phyloP scores from a whole-genome alignment of 331 rosid species.

The Erythrophleum ivorense region DNA sequence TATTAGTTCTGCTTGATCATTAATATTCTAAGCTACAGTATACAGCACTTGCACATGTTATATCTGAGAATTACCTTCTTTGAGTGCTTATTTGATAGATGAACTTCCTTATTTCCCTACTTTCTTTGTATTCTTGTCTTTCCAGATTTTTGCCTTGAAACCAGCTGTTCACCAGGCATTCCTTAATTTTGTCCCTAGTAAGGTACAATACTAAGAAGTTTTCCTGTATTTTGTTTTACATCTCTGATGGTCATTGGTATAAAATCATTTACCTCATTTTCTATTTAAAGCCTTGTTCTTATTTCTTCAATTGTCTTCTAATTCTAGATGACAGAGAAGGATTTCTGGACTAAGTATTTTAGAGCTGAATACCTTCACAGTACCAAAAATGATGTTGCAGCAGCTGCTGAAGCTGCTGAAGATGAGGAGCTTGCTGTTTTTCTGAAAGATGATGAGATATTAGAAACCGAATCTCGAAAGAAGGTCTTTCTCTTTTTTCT shows the following conservation, averaged over 20 bases:
- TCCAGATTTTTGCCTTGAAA: slow-evolving; percentile 91
- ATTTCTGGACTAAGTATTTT: slow-evolving; percentile 95
- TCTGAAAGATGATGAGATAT: slow-evolving; percentile 84
- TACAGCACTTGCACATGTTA: neutral
- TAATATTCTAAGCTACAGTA: slow-evolving; percentile 6
- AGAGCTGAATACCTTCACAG: slow-evolving; percentile 94
- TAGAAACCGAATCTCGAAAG: slow-evolving; percentile 80
- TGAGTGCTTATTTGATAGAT: slow-evolving; percentile 2
- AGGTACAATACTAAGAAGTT: slow-evolving; percentile 52
- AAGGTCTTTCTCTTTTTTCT: slow-evolving; percentile 61
- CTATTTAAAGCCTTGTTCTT: slow-evolving; percentile 21
- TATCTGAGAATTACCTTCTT: slow-evolving; percentile 12
- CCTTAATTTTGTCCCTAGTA: slow-evolving; percentile 78
- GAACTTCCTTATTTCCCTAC: slow-evolving; percentile 19
- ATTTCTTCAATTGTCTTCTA: slow-evolving; percentile 22
- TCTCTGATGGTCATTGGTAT: slow-evolving; percentile 27
- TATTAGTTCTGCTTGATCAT: slow-evolving; percentile 23
- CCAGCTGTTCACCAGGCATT: slow-evolving; percentile 97
- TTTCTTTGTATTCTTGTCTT: slow-evolving; percentile 27
- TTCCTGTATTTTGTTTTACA: neutral
- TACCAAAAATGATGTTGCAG: slow-evolving; percentile 78
- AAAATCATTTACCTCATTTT: slow-evolving; percentile 23
- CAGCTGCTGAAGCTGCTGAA: slow-evolving; percentile 99
- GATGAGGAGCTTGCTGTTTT: slow-evolving; percentile 96
- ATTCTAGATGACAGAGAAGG: slow-evolving; percentile 85